Evolutionary conservation across 192 early-diverging fungal genomes (phyloP), one percentile per base, ranked within the genome.

Genomic region (Coemansia sp.): DNA sequence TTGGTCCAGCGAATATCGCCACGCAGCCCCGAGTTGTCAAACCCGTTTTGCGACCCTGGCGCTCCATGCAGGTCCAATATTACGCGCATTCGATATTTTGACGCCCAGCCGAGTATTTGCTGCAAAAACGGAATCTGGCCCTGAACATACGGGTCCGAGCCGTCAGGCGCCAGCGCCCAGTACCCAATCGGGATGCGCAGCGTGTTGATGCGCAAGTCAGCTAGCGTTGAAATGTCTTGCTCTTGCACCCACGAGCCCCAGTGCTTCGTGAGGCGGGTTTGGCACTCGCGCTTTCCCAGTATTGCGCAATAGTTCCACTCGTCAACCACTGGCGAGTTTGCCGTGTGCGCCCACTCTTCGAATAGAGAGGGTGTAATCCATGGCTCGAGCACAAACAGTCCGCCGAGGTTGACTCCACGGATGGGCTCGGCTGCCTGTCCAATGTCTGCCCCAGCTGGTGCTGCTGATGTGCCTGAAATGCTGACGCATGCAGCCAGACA

Each of bases 11-110:
- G 47, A 48, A 83, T 79, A 12, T 70, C 69, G 22, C 82, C 82
- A 3, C 72, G 72, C 17, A 53, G 62, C 10, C 82, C 82, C 3
- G 76, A 79, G 23, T 83, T 83, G 37, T 83, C 82, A 21, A 83
- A 89, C 1, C 88, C 88, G 62, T 91, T 91, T 59, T 91, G 90
- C 21, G 87, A 89, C 6, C 90, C 90, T 23, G 90, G 90, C 1
- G 85, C 85, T 0, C 82, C 85, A 55, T 91, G 88, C n/a, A 91
- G 58, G 39, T 91, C 88, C 1, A 91, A 67, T 64, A 88, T 83
- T 26, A 90, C 87, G 17, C 88, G 82, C 51, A 91, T 68, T 6
- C 84, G 80, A 57, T 87, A 86, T 52, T 86, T 85, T 14, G 77
- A 65, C 9, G 88, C 87, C 90, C 86, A 89, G 31, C 74, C 78